Evolutionary conservation across 192 early-diverging fungal genomes (phyloP).

Genomic region (Entrophospora sp.): DNA sequence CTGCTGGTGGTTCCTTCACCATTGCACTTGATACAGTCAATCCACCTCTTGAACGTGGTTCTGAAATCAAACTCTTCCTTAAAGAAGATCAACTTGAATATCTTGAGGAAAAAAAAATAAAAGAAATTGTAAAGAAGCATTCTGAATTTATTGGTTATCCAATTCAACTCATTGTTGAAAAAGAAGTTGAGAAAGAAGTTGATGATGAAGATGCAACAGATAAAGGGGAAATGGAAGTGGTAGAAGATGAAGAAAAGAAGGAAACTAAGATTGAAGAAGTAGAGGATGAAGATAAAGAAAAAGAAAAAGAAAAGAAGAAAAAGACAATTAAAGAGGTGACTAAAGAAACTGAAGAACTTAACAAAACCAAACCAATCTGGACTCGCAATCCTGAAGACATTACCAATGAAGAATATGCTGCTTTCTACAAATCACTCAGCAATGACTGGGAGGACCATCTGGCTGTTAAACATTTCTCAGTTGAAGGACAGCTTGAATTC

Average conservation of each 20-base stretch:
- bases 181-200: no score
- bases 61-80: constrained; percentile 89
- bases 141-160: no score
- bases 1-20: no score
- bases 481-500: constrained; percentile 99
- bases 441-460: constrained; percentile 99
- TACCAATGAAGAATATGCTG: constrained; percentile 89
- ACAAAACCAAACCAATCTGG: constrained; percentile 99
- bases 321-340: constrained; percentile 3
- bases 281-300: constrained; percentile 15
- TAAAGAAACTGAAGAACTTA: constrained; percentile 63
- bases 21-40: no score
- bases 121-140: no score
- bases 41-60: constrained; percentile 97
- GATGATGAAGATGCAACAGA: constrained; percentile 62
- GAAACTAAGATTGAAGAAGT: constrained; percentile 19
- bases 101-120: no score
- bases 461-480: constrained; percentile 96
- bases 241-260: neutral
- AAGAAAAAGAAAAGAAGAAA: constrained; percentile 18
- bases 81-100: constrained; percentile 98
- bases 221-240: constrained; percentile 34
- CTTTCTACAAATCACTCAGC: constrained; percentile 97
- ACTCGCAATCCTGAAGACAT: constrained; percentile 98
- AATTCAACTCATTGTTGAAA: no score